Percentiles rank a stretch among this genome's conserved stretches.
Conservation (phyloP, 2,329 filamentous ascomycete genomes). For the Pseudomassariella vexata region DNA sequence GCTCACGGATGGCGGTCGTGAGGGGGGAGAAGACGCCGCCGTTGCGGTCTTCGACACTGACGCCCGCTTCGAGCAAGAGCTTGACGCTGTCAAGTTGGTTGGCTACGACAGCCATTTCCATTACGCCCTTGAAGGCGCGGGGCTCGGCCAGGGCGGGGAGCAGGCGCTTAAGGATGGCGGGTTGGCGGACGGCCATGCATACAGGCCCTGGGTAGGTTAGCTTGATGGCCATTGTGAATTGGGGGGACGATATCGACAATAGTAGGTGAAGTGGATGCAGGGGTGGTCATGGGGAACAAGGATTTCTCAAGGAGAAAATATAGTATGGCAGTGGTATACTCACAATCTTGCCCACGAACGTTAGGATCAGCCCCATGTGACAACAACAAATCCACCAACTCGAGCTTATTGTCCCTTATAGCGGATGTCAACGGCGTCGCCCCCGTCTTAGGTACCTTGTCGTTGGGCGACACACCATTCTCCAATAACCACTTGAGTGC, state of each 20-base stretch:
- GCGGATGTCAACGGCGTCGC: conserved; percentile 61
- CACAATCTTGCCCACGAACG: conserved; percentile 61
- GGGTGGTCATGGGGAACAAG: too few species aligned
- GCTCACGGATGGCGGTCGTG: conserved; percentile 61
- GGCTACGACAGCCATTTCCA: conserved; percentile 63
- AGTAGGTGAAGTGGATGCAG: too few species aligned
- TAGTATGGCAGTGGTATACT: too few species aligned
- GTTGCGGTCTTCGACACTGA: conserved; percentile 66
- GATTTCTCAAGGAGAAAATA: too few species aligned
- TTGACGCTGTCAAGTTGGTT: conserved; percentile 63
- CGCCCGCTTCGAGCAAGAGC: conserved; percentile 56
- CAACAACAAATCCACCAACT: conserved; percentile 55
- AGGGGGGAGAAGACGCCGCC: conserved; percentile 67
- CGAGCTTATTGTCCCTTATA: conserved; percentile 52
- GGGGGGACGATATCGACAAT: too few species aligned
- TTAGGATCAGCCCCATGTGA: conserved; percentile 33
- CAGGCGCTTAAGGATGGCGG: conserved; percentile 53
- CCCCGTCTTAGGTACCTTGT: conserved; percentile 46
- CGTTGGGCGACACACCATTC: conserved; percentile 54
- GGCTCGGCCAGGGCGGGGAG: conserved; percentile 52
- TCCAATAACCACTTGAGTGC: conserved; percentile 56
- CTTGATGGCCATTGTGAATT: too few species aligned
- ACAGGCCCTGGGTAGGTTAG: too few species aligned
- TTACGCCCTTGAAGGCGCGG: conserved; percentile 57
- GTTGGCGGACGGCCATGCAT: conserved; percentile 60